These are phyloP conservation scores for Penicillium pancosmium DNA, from an alignment of 495 filamentous ascomycete species.

Conservation along the genomic window DNA sequence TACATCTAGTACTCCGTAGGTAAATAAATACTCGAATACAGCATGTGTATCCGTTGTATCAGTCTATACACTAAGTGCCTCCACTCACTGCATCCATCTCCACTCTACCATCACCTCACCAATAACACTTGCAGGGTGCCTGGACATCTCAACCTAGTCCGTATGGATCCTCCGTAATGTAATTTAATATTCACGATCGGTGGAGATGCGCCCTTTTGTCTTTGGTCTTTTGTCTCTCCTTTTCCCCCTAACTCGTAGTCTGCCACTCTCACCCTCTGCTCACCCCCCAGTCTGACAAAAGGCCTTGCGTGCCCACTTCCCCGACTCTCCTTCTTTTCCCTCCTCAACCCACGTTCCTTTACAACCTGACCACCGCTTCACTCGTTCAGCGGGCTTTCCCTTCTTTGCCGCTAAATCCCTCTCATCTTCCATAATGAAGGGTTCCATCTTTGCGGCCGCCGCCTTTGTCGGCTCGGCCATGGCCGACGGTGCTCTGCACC, in stretches of 20 bases:
- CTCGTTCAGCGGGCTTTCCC: slow-evolving; percentile 93
- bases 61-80: too few relatives aligned
- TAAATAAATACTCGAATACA: not conserved
- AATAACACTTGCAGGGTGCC: slow-evolving; percentile 21
- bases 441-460: slow-evolving; percentile 64
- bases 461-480: slow-evolving; percentile 65
- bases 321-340: slow-evolving; percentile 36
- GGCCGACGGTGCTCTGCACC: slow-evolving; percentile 61
- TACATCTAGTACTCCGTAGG: not conserved
- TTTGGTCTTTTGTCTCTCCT: slow-evolving; percentile 3
- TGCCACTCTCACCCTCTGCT: slow-evolving; percentile 45
- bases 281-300: slow-evolving; percentile 47
- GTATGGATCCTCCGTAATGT: not conserved
- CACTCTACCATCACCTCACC: not conserved
- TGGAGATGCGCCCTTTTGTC: slow-evolving; percentile 20
- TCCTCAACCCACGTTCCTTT: slow-evolving; percentile 42
- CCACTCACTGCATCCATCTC: too few relatives aligned
- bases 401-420: slow-evolving; percentile 48
- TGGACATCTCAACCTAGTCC: slow-evolving; percentile 25
- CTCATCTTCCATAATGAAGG: slow-evolving; percentile 65
- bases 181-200: slow-evolving; percentile 25
- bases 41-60: too few relatives aligned
- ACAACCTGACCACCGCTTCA: slow-evolving; percentile 78
- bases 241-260: slow-evolving; percentile 13
- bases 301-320: slow-evolving; percentile 54